Evolutionary conservation across 768 basidiomycete species (phyloP), one percentile per base, ranked within the genome.

Genomic region (Sporobolomyces pararoseus): DNA sequence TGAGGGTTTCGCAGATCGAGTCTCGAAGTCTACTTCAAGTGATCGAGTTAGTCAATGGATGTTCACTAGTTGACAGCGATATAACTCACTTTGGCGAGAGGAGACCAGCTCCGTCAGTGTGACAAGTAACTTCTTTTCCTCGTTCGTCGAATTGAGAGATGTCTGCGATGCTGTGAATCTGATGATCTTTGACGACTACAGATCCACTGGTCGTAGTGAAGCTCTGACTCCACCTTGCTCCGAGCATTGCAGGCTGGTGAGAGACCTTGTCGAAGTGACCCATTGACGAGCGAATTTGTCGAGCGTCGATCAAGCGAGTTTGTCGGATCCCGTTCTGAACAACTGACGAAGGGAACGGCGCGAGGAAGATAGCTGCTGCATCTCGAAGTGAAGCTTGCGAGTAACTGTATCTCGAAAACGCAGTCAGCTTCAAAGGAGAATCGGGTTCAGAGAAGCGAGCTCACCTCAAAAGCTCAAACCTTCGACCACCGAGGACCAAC

Each of bases 381-480:
- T 60, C 51, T n/a, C 65, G 62, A 0, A 72, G 51, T 4, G 63
- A 58, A 10, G 66, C 57, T 21, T 65, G 66, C 44, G 71, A 72
- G 66, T 72, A 72, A 17, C 65, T 67, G 34, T 29, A 31, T 4
- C 14, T 17, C 53, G 51, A 53, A 25, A 42, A 17, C 9, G 17
- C 9, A 17, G 10, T 42, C 52, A 13, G 14, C 29, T 10, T 19
- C 39, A 35, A 42, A 10, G 39, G 10, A 42, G 39, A 42, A 42
- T 42, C 17, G 39, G 17, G 39, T 44, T 10, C 47, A 4, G 32
- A 21, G 7, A 29, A 13, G 54, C n/a, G 12, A 9, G 32, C 59
- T 50, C n/a, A 63, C 67, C 47, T 63, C 57, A 72, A 58, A n/a
- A 68, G 55, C 7, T 55, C 63, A 53, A 61, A 72, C 10, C 32